Evolutionary conservation across 208 protist species (phyloP), one percentile per base, ranked within the genome.

Genomic region (Balamuthia mandrillaris): DNA sequence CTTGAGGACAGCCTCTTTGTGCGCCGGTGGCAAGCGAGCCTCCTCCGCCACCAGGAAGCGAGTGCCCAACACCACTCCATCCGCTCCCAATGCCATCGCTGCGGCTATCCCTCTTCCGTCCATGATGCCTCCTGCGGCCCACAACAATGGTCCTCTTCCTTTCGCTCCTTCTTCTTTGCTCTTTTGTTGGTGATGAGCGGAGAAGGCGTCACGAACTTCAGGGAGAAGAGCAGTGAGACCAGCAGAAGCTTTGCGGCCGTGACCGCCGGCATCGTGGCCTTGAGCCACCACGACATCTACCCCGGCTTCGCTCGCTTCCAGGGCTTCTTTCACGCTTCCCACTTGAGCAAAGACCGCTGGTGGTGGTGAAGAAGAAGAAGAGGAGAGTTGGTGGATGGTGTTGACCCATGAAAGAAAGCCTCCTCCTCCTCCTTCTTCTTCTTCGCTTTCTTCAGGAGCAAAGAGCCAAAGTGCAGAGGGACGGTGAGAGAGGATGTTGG

Each of bases 401-500:
- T 78, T 47, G 39, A 78, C 68, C 68, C 68, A 78, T 1, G 3
- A 24, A 31, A 41, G 68, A 33, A 58, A 78, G 44, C 68, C 68
- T 2, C 4, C 68, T 14, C 12, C 39, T 2, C 45, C n/a, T n/a
- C n/a, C n/a, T n/a, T n/a, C n/a, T n/a, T n/a, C n/a, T n/a, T n/a
- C n/a, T n/a, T n/a, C 68, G 27, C 45, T 35, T 24, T 6, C 4
- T 6, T 24, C 68, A 24, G 68, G 68, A 14, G 68, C 68, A 14
- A 78, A 78, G 16, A 78, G 68, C 68, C 68, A 78, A 41, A 78
- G 68, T 0, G 68, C 68, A 33, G 45, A 78, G 12, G 68, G 68
- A 31, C 68, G 68, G 29, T 78, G 68, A 18, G 68, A 1, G 2
- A 78, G 45, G 3, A 78, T 21, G 31, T 27, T 29, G 4, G 21